Conservation (phyloP, 2,329 filamentous ascomycete species). For the Penicillium janthinellum region DNA sequence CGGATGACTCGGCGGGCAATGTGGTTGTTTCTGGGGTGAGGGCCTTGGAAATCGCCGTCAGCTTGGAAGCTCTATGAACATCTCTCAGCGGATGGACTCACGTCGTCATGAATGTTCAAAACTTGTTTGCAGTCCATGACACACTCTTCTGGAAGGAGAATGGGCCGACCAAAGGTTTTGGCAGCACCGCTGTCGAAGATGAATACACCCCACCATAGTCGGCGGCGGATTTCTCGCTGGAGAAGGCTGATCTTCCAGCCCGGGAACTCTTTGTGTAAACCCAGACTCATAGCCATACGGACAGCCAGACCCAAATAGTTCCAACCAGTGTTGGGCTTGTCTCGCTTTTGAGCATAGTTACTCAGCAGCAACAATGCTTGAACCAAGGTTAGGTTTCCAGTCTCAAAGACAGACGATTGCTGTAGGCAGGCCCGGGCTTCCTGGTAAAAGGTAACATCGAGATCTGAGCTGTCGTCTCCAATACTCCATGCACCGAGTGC, state of each 20-base stretch:
- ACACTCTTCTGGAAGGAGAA: constrained; percentile 48
- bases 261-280: constrained; percentile 54
- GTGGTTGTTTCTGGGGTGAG: constrained; percentile 41
- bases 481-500: constrained; percentile 51
- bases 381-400: constrained; percentile 52
- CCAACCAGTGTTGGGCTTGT: constrained; percentile 55
- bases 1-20: constrained; percentile 40
- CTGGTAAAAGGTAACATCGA: constrained; percentile 51
- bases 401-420: constrained; percentile 50
- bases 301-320: constrained; percentile 53
- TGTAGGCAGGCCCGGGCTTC: constrained; percentile 51
- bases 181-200: constrained; percentile 54
- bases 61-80: background rate
- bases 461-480: constrained; percentile 43
- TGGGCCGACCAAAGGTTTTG: constrained; percentile 53
- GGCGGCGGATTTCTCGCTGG: constrained; percentile 44
- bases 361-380: constrained; percentile 52
- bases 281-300: constrained; percentile 53
- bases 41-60: constrained; percentile 24
- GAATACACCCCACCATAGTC: constrained; percentile 48
- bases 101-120: constrained; percentile 48
- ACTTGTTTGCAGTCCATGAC: constrained; percentile 49
- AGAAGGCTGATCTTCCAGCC: constrained; percentile 50
- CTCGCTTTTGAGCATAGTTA: constrained; percentile 54
- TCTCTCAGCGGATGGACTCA: constrained; percentile 11